Evolutionary conservation across 345 rosid species (phyloP).

Genomic region (Laguncularia racemosa): DNA sequence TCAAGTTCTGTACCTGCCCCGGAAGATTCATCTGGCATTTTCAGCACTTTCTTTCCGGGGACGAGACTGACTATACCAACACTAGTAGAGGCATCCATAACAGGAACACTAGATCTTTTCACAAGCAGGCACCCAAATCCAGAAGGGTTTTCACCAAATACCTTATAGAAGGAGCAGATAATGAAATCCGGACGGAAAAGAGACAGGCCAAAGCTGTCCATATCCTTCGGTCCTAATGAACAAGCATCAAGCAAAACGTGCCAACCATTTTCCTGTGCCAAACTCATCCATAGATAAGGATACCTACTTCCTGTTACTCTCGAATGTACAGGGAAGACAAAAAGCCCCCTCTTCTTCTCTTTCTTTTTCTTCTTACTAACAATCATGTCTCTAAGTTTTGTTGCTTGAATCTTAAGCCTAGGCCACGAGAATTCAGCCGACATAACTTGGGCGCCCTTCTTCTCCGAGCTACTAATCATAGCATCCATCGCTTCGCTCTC

Average conservation of each 20-base stretch:
- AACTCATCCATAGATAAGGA: slow-evolving; percentile 87
- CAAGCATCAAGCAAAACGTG: slow-evolving; percentile 88
- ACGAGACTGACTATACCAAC: slow-evolving; percentile 73
- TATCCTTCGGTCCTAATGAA: slow-evolving; percentile 87
- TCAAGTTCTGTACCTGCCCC: slow-evolving; percentile 24
- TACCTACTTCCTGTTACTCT: slow-evolving; percentile 78
- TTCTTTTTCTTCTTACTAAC: slow-evolving; percentile 44
- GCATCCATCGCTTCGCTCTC: slow-evolving; percentile 82
- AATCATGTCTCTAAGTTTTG: slow-evolving; percentile 56
- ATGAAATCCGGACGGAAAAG: slow-evolving; percentile 79
- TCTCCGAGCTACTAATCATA: slow-evolving; percentile 52
- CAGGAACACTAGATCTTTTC: slow-evolving; percentile 55
- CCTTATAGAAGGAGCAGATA: slow-evolving; percentile 81
- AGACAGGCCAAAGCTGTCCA: slow-evolving; percentile 92
- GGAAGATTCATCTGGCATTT: slow-evolving; percentile 26
- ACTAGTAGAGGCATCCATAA: slow-evolving; percentile 42
- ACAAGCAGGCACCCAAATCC: slow-evolving; percentile 94
- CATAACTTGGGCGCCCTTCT: slow-evolving; percentile 64
- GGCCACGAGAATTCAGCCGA: slow-evolving; percentile 95
- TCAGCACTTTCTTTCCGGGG: slow-evolving; percentile 33
- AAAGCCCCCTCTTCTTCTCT: slow-evolving; percentile 61
- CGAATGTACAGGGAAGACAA: slow-evolving; percentile 88
- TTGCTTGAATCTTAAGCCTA: slow-evolving; percentile 56
- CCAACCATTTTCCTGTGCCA: slow-evolving; percentile 90
- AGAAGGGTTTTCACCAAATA: slow-evolving; percentile 87